Percentiles rank a stretch among this genome's conserved stretches.
phyloP scores from a whole-genome alignment of 495 filamentous ascomycete genomes.

The Bombardia bombarda region DNA sequence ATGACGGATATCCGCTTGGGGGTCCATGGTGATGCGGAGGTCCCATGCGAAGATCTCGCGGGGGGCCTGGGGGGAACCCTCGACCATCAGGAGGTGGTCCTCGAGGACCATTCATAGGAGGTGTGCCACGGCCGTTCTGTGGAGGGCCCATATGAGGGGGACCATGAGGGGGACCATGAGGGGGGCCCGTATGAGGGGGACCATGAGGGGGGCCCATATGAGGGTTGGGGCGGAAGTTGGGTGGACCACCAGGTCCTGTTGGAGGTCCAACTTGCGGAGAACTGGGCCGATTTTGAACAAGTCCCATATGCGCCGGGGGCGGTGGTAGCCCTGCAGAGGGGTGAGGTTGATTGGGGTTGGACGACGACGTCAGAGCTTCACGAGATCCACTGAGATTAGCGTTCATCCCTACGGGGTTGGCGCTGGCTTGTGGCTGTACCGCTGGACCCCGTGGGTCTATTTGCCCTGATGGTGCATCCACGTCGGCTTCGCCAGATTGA shows the following conservation, averaged over 20 bases:
- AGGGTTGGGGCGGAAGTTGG: slow-evolving; percentile 5
- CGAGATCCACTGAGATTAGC: slow-evolving; percentile 41
- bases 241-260: slow-evolving; percentile 2
- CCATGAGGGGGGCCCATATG: slow-evolving; percentile 6
- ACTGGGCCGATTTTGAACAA: slow-evolving; percentile 22
- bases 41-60: slow-evolving; percentile 10
- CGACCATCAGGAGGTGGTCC: slow-evolving; percentile 21
- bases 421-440: slow-evolving; percentile 37
- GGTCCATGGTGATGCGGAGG: slow-evolving; percentile 3
- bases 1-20: not conserved
- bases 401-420: slow-evolving; percentile 37
- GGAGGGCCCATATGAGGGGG: slow-evolving; percentile 1
- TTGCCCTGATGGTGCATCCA: slow-evolving; percentile 17
- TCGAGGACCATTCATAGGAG: slow-evolving; percentile 16
- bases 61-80: slow-evolving; percentile 4
- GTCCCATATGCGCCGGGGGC: slow-evolving; percentile 23
- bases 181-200: slow-evolving; percentile 6
- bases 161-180: slow-evolving; percentile 1
- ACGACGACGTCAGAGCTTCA: slow-evolving; percentile 37
- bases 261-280: slow-evolving; percentile 21
- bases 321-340: slow-evolving; percentile 25
- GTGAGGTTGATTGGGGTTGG: slow-evolving; percentile 12
- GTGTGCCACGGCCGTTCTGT: slow-evolving; percentile 5
- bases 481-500: slow-evolving; percentile 20
- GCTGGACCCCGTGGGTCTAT: slow-evolving; percentile 28